phyloP scores from a whole-genome alignment of 768 basidiomycete species.

The Suillus bovinus region DNA sequence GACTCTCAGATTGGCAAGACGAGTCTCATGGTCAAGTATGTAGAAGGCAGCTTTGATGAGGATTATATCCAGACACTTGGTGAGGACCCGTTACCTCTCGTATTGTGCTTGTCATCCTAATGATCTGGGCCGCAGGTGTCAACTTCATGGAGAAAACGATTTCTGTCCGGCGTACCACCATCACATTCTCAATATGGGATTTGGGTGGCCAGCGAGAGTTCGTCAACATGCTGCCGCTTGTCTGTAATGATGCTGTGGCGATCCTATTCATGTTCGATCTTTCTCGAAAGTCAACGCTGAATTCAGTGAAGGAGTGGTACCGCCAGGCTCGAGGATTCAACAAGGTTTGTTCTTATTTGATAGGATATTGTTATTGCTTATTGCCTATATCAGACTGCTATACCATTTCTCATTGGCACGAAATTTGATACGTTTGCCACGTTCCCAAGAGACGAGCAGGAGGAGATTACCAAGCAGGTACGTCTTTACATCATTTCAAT shows the following conservation, averaged over 20 bases:
- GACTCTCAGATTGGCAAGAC: conserved; percentile 99
- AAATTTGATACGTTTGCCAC: conserved; percentile 98
- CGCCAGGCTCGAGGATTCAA: conserved; percentile 98
- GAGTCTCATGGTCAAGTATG: conserved; percentile 99
- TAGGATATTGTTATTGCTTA: conserved; percentile 16
- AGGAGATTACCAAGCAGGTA: conserved; percentile 98
- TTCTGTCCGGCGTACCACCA: conserved; percentile 95
- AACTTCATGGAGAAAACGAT: conserved; percentile 99
- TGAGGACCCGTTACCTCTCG: conserved; percentile 35
- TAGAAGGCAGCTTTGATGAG: conserved; percentile 98
- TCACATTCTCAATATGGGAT: conserved; percentile 99
- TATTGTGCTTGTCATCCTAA: conserved; percentile 10
- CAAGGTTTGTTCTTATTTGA: conserved; percentile 60
- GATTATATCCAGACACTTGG: conserved; percentile 99
- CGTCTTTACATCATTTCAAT: conserved; percentile 19
- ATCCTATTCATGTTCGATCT: conserved; percentile 99
- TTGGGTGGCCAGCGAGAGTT: conserved; percentile 97
- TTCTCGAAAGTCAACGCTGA: conserved; percentile 94
- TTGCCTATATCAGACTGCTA: conserved; percentile 71
- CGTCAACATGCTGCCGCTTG: conserved; percentile 97
- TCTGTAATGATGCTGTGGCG: conserved; percentile 99
- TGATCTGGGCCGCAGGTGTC: conserved; percentile 56
- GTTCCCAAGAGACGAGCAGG: conserved; percentile 96
- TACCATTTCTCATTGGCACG: conserved; percentile 97
- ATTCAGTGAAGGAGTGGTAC: conserved; percentile 99